A percentile compares a stretch with the other conserved stretches of the same genome.
These are phyloP conservation scores for Paecilomyces sp. DNA, from an alignment of 2,329 filamentous ascomycete genomes.

Conservation along the genomic window DNA sequence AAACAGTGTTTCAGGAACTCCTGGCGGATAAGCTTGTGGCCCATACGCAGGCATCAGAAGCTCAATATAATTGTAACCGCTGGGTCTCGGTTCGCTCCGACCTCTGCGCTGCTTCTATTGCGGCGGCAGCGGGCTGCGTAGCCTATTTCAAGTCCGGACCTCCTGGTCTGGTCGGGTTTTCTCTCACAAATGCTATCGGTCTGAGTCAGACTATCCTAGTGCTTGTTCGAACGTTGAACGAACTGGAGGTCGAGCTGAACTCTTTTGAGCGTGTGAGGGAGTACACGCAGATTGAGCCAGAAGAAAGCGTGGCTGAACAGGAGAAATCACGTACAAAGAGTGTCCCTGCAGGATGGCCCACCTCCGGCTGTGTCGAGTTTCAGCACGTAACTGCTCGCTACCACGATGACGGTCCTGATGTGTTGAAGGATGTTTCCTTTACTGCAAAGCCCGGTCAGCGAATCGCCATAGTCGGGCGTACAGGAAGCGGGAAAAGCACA, in stretches of 20 bases:
- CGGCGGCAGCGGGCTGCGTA: constrained; percentile 46
- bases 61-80: constrained; percentile 50
- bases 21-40: constrained; percentile 46
- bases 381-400: constrained; percentile 17
- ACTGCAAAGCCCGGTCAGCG: constrained; percentile 16
- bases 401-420: constrained; percentile 12
- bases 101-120: constrained; percentile 47
- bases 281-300: constrained; percentile 17
- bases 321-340: neutral
- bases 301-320: constrained; percentile 11
- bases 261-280: constrained; percentile 18
- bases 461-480: constrained; percentile 20
- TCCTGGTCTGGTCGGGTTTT: constrained; percentile 51
- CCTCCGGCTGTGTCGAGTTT: constrained; percentile 17
- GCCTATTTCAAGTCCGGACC: constrained; percentile 43
- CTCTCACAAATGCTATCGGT: constrained; percentile 49
- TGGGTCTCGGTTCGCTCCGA: constrained; percentile 52
- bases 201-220: constrained; percentile 47
- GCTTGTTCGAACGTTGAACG: constrained; percentile 49
- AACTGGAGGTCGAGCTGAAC: constrained; percentile 52
- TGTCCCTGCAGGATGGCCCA: constrained; percentile 17
- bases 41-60: constrained; percentile 42
- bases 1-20: constrained; percentile 41
- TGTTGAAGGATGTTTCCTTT: constrained; percentile 17
- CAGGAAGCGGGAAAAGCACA: constrained; percentile 27